Evolutionary conservation across 331 rosid genomes (phyloP).

Genomic region (Rosa hybrid): DNA sequence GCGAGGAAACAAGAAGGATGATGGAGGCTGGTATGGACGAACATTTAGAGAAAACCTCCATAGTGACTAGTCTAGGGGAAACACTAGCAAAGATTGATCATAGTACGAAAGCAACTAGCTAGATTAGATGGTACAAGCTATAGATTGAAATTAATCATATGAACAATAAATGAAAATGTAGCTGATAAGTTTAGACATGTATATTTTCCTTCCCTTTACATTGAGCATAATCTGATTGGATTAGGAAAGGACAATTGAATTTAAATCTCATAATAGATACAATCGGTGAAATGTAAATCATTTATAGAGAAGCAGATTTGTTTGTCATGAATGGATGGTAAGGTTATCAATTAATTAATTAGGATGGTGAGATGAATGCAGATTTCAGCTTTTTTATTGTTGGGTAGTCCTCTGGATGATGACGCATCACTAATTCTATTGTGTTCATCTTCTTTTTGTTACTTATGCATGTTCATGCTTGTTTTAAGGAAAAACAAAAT

Average conservation of each 20-base stretch:
- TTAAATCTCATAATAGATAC: not conserved
- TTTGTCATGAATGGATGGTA: too few relatives aligned
- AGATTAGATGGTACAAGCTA: not conserved
- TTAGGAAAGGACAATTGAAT: not conserved
- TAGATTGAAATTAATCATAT: not conserved
- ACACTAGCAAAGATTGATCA: not conserved
- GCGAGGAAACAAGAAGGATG: constrained; percentile 32
- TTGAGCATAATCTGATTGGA: not conserved
- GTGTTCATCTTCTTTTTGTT: too few relatives aligned
- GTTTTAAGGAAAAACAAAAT: too few relatives aligned
- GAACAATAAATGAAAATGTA: not conserved
- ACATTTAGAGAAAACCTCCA: constrained; percentile 48
- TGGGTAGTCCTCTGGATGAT: too few relatives aligned
- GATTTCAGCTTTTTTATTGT: too few relatives aligned
- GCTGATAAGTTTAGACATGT: not conserved
- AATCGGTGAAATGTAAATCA: not conserved
- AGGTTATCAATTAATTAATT: too few relatives aligned
- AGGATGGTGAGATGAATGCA: too few relatives aligned
- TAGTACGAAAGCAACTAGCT: not conserved
- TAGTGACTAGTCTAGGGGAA: not conserved
- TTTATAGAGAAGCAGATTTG: too few relatives aligned
- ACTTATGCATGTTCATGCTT: too few relatives aligned
- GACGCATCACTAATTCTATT: too few relatives aligned
- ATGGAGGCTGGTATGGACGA: constrained; percentile 58
- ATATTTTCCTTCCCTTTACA: not conserved